Evolutionary conservation across 1,284 basidiomycete genomes (phyloP).

Genomic region (Pseudozyma flocculosa): DNA sequence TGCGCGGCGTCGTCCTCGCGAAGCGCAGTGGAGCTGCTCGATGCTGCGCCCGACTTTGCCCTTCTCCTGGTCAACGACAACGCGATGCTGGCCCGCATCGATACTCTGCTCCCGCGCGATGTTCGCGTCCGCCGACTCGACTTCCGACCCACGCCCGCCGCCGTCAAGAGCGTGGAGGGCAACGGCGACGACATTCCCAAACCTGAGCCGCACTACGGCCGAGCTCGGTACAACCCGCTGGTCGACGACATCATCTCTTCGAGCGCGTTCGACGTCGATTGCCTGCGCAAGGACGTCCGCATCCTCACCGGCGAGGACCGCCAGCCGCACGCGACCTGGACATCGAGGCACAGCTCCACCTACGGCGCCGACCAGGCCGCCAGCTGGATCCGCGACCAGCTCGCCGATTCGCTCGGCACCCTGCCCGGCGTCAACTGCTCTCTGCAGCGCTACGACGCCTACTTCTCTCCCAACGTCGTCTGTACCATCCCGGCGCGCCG

Average conservation of each 20-base stretch:
- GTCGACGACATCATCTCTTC: conserved; percentile 20
- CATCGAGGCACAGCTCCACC: conserved; percentile 32
- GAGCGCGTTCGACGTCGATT: conserved; percentile 5
- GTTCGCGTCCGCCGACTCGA: conserved; percentile 13
- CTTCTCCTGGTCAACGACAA: conserved; percentile 1
- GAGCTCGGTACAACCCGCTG: conserved; percentile 20
- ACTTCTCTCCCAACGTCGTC: conserved; percentile 40
- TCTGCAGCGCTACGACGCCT: conserved; percentile 21
- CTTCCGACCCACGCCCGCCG: conserved; percentile 9
- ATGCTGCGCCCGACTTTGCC: conserved; percentile 1
- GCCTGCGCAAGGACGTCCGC: conserved; percentile 21
- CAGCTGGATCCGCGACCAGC: conserved; percentile 27
- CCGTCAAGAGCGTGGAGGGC: neutral
- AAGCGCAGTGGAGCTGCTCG: no score
- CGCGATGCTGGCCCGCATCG: conserved; percentile 3
- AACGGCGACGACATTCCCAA: conserved; percentile 1
- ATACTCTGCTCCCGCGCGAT: conserved; percentile 9
- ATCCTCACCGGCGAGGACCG: conserved; percentile 32
- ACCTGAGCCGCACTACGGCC: conserved; percentile 15
- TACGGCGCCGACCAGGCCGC: conserved; percentile 27
- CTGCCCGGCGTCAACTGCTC: conserved; percentile 18
- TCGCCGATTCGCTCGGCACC: conserved; percentile 8
- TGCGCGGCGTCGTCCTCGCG: no score
- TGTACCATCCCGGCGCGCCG: conserved; percentile 16
- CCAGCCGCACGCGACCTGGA: conserved; percentile 17